Conservation (phyloP, 1,284 basidiomycete species). For the Ganoderma lingzhi region DNA sequence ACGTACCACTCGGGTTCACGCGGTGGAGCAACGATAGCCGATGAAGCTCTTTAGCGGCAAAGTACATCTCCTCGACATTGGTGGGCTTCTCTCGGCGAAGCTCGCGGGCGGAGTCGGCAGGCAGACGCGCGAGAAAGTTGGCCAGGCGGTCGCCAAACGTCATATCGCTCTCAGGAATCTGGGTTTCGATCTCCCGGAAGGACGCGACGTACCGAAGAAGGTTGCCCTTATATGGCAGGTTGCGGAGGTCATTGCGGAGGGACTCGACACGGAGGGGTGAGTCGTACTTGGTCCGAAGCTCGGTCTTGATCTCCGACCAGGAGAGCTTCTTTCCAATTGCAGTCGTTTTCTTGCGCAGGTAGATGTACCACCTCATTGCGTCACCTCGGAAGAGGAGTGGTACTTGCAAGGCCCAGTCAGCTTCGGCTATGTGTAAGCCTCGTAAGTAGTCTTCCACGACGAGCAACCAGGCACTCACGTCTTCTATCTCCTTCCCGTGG, state of each 20-base stretch:
- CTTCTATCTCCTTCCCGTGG: neutral
- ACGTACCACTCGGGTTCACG: neutral
- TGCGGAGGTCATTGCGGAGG: neutral
- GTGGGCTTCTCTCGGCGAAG: neutral
- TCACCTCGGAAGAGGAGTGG: neutral
- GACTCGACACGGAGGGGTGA: neutral
- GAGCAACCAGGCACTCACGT: neutral
- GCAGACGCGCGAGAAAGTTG: neutral
- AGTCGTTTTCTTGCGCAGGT: neutral
- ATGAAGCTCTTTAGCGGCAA: neutral
- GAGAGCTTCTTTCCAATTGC: neutral
- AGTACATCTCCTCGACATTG: neutral
- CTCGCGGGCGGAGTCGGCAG: neutral
- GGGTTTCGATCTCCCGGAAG: neutral
- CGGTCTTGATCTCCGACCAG: neutral
- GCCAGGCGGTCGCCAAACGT: neutral
- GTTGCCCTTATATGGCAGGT: neutral
- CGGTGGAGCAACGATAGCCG: neutral
- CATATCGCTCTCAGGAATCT: neutral
- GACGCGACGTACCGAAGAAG: neutral
- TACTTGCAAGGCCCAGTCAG: neutral
- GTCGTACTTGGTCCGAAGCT: neutral
- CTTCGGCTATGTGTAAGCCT: neutral
- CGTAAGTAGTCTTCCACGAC: neutral
- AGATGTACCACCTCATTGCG: neutral